Percentiles rank a stretch among this genome's conserved stretches.
Conservation (phyloP, 768 basidiomycete species). For the Peribolospora kevripleyi region DNA sequence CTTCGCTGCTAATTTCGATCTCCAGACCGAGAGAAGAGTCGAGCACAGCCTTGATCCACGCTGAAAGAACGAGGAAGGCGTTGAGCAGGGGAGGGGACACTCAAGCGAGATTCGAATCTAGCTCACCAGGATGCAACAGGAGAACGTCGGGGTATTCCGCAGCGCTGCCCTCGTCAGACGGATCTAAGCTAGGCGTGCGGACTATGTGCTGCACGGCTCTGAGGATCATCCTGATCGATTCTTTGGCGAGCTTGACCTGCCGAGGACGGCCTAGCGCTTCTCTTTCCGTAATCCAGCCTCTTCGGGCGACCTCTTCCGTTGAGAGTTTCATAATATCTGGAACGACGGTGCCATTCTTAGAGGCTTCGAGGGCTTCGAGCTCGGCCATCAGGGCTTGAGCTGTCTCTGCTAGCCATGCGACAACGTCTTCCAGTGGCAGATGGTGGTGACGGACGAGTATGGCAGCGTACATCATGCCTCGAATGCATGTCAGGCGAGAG, state of each 20-base stretch:
- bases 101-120: not conserved
- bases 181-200: conserved; percentile 23
- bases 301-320: conserved; percentile 6
- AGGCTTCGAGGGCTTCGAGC: conserved; percentile 20
- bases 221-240: conserved; percentile 28
- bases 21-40: conserved; percentile 25
- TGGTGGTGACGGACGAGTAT: conserved; percentile 34
- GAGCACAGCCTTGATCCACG: conserved; percentile 34
- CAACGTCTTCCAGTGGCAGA: conserved; percentile 29
- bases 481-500: conserved; percentile 45
- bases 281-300: conserved; percentile 4
- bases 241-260: conserved; percentile 3
- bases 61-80: conserved; percentile 19
- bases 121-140: conserved; percentile 34
- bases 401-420: conserved; percentile 43
- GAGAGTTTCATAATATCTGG: conserved; percentile 8
- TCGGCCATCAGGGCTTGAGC: conserved; percentile 33
- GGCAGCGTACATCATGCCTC: conserved; percentile 46
- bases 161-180: conserved; percentile 15
- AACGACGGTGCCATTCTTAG: not conserved
- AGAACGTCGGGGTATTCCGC: conserved; percentile 37
- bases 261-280: not conserved
- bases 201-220: conserved; percentile 33
- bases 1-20: conserved; percentile 29
- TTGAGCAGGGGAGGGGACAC: not conserved